Base-by-base conservation (phyloP, 2,329 filamentous ascomycete species). In the Cladosporium sp. region DNA sequence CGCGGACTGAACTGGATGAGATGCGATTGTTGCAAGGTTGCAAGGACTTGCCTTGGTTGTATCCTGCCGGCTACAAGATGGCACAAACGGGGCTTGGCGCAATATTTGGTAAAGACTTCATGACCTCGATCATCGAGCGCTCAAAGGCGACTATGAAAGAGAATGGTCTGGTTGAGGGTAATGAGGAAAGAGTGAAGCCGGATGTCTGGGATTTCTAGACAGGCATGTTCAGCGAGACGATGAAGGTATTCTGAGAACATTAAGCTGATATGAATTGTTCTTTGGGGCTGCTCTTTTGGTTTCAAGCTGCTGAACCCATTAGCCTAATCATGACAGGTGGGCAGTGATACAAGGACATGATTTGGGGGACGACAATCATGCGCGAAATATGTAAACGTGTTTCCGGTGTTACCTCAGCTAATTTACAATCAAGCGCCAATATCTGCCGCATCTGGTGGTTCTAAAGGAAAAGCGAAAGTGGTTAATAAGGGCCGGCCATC, bases 41-140 rank as follows among this genome's bases (percentile, higher is more conserved):
- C n/a, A 36, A 65, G 21, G 64, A 51, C 18, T 32, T 71, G 4
- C 66, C 69, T 10, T 71, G 67, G 67, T 56, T 71, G 51, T 68
- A 67, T 36, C 70, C 70, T 21, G 62, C 68, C 21, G 34, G 66
- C 26, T 28, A 63, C 16, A 70, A 69, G 65, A 68, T 65, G 25
- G 67, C 64, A 2, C 65, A 43, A 13, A 66, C 66, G 13, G 64
- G 58, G 18, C 51, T 70, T 6, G 58, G 63, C 6, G 68, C 64
- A 11, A 51, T 68, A 18, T 66, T 70, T 4, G 60, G 49, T 10
- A 58, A 57, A 30, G 65, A 64, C 58, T 65, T 71, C 58, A 66
- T 71, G 65, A 64, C 53, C 5, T 62, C 58, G 16, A 66, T 70
- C 18, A 64, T 65, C 4, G 64, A 66, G 39, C 54, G 68, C 36